Base-by-base conservation (phyloP, 2,329 filamentous ascomycete genomes). In the Aspergillus sp. region DNA sequence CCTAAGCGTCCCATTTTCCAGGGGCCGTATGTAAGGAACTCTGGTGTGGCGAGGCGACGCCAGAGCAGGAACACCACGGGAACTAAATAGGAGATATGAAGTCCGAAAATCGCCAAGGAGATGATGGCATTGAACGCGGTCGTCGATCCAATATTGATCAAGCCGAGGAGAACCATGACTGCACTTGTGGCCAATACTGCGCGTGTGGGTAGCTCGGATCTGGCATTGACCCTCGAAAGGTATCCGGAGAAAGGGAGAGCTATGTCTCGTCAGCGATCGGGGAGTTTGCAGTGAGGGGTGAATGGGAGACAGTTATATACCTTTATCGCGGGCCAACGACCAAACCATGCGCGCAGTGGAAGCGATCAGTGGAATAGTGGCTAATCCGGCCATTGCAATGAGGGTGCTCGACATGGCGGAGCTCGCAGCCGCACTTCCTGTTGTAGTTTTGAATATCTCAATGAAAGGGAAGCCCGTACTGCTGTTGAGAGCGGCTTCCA, bases 391-490 rank as follows among this genome's bases (percentile, higher is more conserved):
- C 13, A 40, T 49, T 3, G 47, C 3, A 21, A 50, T 43, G 0
- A 53, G 1, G 11, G 20, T n/a, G 13, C 32, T 20, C 1, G 41
- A 31, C 9, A 55, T 36, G 34, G 36, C 53, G 9, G 45, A 20
- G 3, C 20, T 36, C 5, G 11, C 42, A 5, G 40, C 47, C 10
- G 56, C 32, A 29, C 49, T 47, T 16, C 49, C 36, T 0, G 58
- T 54, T 1, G 54, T 51, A 13, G 57, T 56, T 5, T 41, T 43
- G 6, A 64, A 78, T 31, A 78, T 74, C 38, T 78, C 72, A 58
- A 75, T 71, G 57, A 76, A 68, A 10, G 78, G 72, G n/a, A 69
- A 75, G 0, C 71, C 67, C 9, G 75, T 78, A 1, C 65, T 49
- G 2, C 69, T 70, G 3, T 65, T 58, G 7, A 73, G 63, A 3